These are phyloP conservation scores for Citrus trifoliata DNA, from an alignment of 345 rosid species.

Conservation along the genomic window DNA sequence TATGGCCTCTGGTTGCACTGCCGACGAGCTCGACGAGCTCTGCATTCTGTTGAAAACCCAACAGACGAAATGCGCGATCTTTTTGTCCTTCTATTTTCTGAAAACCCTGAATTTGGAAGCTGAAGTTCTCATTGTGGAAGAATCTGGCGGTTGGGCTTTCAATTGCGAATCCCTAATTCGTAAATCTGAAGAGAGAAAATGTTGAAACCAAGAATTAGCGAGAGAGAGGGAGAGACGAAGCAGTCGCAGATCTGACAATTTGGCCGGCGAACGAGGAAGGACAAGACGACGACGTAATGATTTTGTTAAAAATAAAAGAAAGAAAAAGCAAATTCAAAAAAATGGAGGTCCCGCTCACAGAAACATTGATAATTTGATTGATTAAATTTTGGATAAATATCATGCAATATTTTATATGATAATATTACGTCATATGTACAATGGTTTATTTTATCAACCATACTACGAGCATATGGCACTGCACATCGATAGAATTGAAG, in stretches of 20 bases:
- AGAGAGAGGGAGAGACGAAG: not conserved
- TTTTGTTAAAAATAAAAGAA: not conserved
- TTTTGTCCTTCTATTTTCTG: too few species aligned
- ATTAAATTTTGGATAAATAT: too few species aligned
- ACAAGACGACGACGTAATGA: constrained; percentile 3
- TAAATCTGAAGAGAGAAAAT: not conserved
- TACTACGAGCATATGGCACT: too few species aligned
- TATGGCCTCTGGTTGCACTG: constrained; percentile 70
- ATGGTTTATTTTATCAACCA: too few species aligned
- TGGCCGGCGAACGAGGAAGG: constrained; percentile 6
- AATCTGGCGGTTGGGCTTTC: not conserved
- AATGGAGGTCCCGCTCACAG: constrained; percentile 1
- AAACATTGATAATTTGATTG: not conserved
- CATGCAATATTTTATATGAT: too few species aligned
- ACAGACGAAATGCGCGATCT: not conserved
- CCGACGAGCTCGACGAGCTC: constrained; percentile 33
- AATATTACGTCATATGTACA: too few species aligned
- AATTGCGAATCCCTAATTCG: not conserved
- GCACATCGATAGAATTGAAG: too few species aligned
- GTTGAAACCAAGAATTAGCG: not conserved
- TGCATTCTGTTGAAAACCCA: constrained; percentile 24
- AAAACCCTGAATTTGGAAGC: not conserved
- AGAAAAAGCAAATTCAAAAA: not conserved
- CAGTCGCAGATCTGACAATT: not conserved
- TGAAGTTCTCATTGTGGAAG: not conserved